A percentile compares a stretch with the other conserved stretches of the same genome.
These are phyloP conservation scores for Colletotrichum tanaceti DNA, from an alignment of 2,329 filamentous ascomycete species.

Conservation along the genomic window DNA sequence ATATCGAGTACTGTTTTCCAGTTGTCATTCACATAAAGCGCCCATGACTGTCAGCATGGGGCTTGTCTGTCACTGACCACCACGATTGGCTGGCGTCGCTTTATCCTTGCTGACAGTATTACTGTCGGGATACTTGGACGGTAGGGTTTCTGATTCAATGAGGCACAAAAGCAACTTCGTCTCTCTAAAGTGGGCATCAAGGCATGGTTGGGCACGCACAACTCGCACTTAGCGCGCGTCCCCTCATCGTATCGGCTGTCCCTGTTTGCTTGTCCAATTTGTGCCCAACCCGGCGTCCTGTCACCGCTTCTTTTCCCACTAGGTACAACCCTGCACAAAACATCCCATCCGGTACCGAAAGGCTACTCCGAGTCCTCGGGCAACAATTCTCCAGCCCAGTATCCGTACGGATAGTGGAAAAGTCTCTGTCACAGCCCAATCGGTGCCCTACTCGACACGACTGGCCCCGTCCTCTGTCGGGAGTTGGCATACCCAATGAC, in stretches of 20 bases:
- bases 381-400: conserved; percentile 46
- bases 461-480: conserved; percentile 32
- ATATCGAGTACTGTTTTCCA: not conserved
- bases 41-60: conserved; percentile 15
- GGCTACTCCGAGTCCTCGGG: conserved; percentile 48
- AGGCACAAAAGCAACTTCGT: conserved; percentile 36
- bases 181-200: conserved; percentile 41
- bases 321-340: conserved; percentile 50
- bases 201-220: conserved; percentile 42
- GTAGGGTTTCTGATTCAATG: conserved; percentile 27
- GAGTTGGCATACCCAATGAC: conserved; percentile 39
- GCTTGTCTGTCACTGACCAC: not conserved
- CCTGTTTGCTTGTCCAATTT: conserved; percentile 40
- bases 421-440: conserved; percentile 47
- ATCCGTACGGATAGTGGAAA: no score
- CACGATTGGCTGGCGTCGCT: conserved; percentile 25
- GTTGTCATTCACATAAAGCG: conserved; percentile 7
- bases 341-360: conserved; percentile 45
- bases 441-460: conserved; percentile 44
- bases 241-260: conserved; percentile 39
- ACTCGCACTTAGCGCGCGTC: conserved; percentile 36
- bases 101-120: conserved; percentile 1
- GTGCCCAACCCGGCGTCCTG: conserved; percentile 42
- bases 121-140: conserved; percentile 7
- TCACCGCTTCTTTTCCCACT: conserved; percentile 50